phyloP scores from a whole-genome alignment of 2,329 filamentous ascomycete genomes.

The Botrytis fragariae region DNA sequence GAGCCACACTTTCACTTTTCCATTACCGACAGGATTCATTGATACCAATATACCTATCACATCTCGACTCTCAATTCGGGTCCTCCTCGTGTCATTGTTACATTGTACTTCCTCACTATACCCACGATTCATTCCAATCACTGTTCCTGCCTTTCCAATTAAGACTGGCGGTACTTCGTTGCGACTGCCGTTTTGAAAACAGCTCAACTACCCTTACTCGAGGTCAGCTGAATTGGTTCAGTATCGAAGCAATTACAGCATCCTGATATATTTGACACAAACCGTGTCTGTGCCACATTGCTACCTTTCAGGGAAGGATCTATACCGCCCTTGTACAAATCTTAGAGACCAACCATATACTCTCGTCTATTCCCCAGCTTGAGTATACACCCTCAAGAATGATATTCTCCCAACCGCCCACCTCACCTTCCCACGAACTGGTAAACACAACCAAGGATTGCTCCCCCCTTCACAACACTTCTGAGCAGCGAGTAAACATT shows the following conservation, averaged over 20 bases:
- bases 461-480: slow-evolving; percentile 15
- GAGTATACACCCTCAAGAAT: slow-evolving; percentile 26
- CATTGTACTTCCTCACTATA: slow-evolving; percentile 24
- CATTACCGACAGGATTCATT: slow-evolving; percentile 31
- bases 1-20: slow-evolving; percentile 34
- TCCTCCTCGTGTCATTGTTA: slow-evolving; percentile 24
- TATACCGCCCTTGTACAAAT: slow-evolving; percentile 23
- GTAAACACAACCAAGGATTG: slow-evolving; percentile 27
- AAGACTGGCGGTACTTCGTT: slow-evolving; percentile 33
- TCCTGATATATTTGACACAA: slow-evolving; percentile 30
- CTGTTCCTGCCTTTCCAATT: slow-evolving; percentile 26
- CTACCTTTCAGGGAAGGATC: slow-evolving; percentile 28
- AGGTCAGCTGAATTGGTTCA: slow-evolving; percentile 31
- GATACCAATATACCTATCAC: slow-evolving; percentile 27
- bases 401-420: slow-evolving; percentile 33
- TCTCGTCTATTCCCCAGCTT: slow-evolving; percentile 3
- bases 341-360: slow-evolving; percentile 8
- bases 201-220: slow-evolving; percentile 22
- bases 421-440: slow-evolving; percentile 27
- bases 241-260: slow-evolving; percentile 25
- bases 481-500: slow-evolving; percentile 21
- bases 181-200: slow-evolving; percentile 31
- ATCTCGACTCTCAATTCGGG: slow-evolving; percentile 23
- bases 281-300: slow-evolving; percentile 32
- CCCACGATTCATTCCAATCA: slow-evolving; percentile 19